Base-by-base conservation (phyloP, 1,139 yeast species). In the Suhomyces atakaporum region DNA sequence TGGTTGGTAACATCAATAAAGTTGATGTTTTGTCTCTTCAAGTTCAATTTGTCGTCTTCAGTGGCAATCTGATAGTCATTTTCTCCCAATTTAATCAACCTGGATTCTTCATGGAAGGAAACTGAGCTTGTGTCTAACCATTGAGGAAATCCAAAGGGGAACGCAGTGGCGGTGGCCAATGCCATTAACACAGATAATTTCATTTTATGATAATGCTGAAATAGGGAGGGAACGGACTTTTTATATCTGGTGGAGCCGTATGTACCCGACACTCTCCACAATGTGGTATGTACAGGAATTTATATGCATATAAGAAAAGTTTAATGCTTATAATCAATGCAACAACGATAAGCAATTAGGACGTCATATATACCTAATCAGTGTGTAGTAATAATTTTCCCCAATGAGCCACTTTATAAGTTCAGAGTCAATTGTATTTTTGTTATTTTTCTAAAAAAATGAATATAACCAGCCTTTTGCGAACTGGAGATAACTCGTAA, bases 1-100 rank as follows among this genome's bases (percentile, higher is more conserved):
- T 60, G 61, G 26, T 69, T 68, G 6, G 96, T 85, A 26, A 87
- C 73, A 60, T 88, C 96, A 47, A 87, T 76, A 56, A 85, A 87
- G 25, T 69, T 73, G 26, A 71, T 60, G 29, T 84, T 81, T 18
- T 69, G 58, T 38, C 82, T 69, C 51, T 69, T 75, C 43, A 83
- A 65, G 8, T 59, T 56, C 38, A 78, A 57, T 56, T 85, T 81
- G 31, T 81, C 81, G 6, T 58, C 55, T 51, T 85, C 94, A 11
- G 71, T 58, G 32, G 77, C 77, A 36, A 71, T 54, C 30, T 66
- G 57, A 33, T 66, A 63, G 15, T 66, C 61, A 21, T 53, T 49
- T 3, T 74, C 71, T 0, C 71, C 70, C 20, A 62, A 43, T 47
- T 71, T 71, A 47, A 71, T 58, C 16, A 70, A 44, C 27, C 73